Evolutionary conservation across 805 yeast species (phyloP).

Genomic region (Starmerella kuoi): DNA sequence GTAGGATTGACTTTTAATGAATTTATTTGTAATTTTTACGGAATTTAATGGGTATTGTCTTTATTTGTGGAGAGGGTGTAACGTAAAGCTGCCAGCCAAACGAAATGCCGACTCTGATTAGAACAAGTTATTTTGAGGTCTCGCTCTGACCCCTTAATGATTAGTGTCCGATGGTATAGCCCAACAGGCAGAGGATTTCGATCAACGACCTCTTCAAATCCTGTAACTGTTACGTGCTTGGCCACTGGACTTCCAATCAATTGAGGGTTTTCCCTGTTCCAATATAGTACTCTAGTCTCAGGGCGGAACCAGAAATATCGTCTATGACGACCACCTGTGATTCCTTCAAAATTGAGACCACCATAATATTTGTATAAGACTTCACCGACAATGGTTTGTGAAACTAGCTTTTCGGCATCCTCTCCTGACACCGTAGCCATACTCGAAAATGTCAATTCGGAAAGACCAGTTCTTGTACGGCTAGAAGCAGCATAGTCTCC

Average conservation of each 20-base stretch:
- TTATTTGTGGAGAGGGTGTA: constrained; percentile 2
- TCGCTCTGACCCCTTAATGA: constrained; percentile 57
- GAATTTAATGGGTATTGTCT: too few species aligned
- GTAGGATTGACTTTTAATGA: too few species aligned
- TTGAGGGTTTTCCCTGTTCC: constrained; percentile 77
- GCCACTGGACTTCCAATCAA: constrained; percentile 48
- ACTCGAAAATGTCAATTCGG: constrained; percentile 4
- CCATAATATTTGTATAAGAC: constrained; percentile 75
- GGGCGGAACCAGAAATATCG: constrained; percentile 96
- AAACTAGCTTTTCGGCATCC: constrained; percentile 42
- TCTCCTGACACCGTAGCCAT: constrained; percentile 36
- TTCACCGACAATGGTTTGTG: constrained; percentile 92
- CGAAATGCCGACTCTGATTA: constrained; percentile 73
- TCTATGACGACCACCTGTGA: constrained; percentile 74
- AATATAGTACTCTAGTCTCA: constrained; percentile 74
- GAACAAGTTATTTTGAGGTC: constrained; percentile 74
- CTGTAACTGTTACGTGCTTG: constrained; percentile 64
- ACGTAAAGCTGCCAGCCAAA: constrained; percentile 77
- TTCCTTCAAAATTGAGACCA: constrained; percentile 47
- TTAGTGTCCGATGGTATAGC: constrained; percentile 67
- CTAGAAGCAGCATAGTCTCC: not conserved
- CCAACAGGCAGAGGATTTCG: constrained; percentile 66
- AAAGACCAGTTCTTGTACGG: not conserved
- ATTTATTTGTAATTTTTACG: too few species aligned
- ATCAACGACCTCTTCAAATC: constrained; percentile 71